A percentile compares a stretch with the other conserved stretches of the same genome.
Conservation (phyloP, 495 filamentous ascomycete species). For the Daldinia caldariorum region DNA sequence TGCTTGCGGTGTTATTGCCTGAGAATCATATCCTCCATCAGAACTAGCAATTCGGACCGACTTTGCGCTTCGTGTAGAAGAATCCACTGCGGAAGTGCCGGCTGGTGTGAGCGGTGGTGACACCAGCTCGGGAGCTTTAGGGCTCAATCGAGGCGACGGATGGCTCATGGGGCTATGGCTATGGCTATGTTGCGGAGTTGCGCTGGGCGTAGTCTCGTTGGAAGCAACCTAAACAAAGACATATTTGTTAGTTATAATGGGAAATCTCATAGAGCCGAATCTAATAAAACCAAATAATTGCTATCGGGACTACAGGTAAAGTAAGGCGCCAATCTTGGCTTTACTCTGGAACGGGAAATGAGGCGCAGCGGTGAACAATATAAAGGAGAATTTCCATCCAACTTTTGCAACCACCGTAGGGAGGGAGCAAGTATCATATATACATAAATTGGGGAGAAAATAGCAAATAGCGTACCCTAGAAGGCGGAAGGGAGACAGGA, state of each 20-base stretch:
- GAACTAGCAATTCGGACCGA: conserved; percentile 46
- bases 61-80: conserved; percentile 43
- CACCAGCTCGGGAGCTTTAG: conserved; percentile 71
- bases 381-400: conserved; percentile 4
- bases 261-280: neutral
- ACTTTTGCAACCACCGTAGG: conserved; percentile 4
- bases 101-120: conserved; percentile 92
- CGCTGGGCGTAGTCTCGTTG: conserved; percentile 52
- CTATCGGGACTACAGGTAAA: conserved; percentile 2
- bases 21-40: conserved; percentile 46
- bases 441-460: conserved; percentile 48
- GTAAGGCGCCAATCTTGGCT: conserved; percentile 1
- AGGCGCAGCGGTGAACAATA: conserved; percentile 8
- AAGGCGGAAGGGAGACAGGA: conserved; percentile 84
- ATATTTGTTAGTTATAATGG: conserved; percentile 35
- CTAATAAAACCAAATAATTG: conserved; percentile 5
- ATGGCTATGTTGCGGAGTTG: conserved; percentile 49
- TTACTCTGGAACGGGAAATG: neutral
- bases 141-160: conserved; percentile 55
- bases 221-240: conserved; percentile 51
- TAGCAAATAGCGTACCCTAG: conserved; percentile 66
- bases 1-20: conserved; percentile 72
- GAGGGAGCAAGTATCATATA: conserved; percentile 9
- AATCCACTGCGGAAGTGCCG: conserved; percentile 63
- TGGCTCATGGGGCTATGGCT: conserved; percentile 51